Evolutionary conservation across 306 rosid genomes (phyloP).

Genomic region (Glycine tomentella): DNA sequence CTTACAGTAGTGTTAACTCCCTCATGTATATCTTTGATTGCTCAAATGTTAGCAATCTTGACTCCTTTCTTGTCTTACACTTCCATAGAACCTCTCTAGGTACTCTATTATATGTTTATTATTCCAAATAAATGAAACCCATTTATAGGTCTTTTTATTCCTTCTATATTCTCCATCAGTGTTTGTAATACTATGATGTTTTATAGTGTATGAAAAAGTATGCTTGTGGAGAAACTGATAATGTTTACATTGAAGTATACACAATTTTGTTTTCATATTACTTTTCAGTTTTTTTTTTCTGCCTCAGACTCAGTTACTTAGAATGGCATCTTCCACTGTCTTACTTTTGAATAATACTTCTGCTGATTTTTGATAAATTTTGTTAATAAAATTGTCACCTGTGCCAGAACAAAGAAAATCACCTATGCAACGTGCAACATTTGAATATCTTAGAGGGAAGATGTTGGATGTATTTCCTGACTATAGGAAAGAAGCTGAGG

Average conservation of each 20-base stretch:
- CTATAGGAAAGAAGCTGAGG: slow-evolving; percentile 88
- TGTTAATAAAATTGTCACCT: slow-evolving; percentile 19
- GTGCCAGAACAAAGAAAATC: slow-evolving; percentile 72
- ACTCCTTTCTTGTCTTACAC: too few relatives aligned
- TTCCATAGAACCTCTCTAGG: too few relatives aligned
- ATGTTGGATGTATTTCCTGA: slow-evolving; percentile 83
- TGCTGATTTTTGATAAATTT: slow-evolving; percentile 9
- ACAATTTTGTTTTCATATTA: slow-evolving; percentile 22
- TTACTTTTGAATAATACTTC: slow-evolving; percentile 6
- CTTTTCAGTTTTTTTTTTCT: neutral
- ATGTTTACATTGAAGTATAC: neutral
- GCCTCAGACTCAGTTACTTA: slow-evolving; percentile 11
- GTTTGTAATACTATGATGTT: too few relatives aligned
- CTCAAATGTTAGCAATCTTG: too few relatives aligned
- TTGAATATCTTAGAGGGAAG: slow-evolving; percentile 89
- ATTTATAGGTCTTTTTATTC: too few relatives aligned
- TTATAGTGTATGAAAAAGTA: neutral
- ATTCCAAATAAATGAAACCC: too few relatives aligned
- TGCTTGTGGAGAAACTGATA: slow-evolving; percentile 6
- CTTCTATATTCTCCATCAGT: too few relatives aligned
- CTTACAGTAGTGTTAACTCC: too few relatives aligned
- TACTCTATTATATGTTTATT: too few relatives aligned
- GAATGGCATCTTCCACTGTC: neutral
- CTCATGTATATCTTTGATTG: too few relatives aligned
- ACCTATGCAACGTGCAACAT: slow-evolving; percentile 71